phyloP scores from a whole-genome alignment of 768 basidiomycete genomes.

The Mycena amicta region DNA sequence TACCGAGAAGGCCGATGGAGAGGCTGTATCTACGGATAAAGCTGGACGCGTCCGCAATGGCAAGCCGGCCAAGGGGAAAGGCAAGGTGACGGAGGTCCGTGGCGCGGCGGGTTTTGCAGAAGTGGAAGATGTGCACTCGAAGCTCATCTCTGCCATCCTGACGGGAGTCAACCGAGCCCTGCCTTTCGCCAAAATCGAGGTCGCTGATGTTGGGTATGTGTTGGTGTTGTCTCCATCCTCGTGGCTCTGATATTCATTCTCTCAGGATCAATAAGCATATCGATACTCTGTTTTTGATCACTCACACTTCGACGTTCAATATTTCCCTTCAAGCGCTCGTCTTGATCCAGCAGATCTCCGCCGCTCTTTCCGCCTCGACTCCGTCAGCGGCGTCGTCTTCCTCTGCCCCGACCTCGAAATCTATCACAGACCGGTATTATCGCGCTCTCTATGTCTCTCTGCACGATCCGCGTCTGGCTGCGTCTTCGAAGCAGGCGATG shows the following conservation, averaged over 20 bases:
- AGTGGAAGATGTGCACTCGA: slow-evolving; percentile 79
- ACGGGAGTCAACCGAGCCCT: slow-evolving; percentile 95
- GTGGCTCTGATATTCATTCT: background rate
- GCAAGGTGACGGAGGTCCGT: slow-evolving; percentile 46
- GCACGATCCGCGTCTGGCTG: slow-evolving; percentile 76
- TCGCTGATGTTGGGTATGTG: slow-evolving; percentile 63
- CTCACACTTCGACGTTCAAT: slow-evolving; percentile 95
- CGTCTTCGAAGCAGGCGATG: slow-evolving; percentile 93
- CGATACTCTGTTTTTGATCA: slow-evolving; percentile 91
- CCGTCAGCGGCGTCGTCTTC: slow-evolving; percentile 43
- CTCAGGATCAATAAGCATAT: slow-evolving; percentile 81
- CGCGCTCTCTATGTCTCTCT: slow-evolving; percentile 90
- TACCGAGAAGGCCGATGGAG: slow-evolving; percentile 29
- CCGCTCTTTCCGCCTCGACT: slow-evolving; percentile 47
- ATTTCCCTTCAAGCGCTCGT: slow-evolving; percentile 91
- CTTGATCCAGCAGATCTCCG: slow-evolving; percentile 82
- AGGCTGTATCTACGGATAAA: slow-evolving; percentile 31
- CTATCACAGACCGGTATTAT: slow-evolving; percentile 69
- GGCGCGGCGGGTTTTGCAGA: slow-evolving; percentile 72
- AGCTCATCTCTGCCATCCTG: slow-evolving; percentile 84
- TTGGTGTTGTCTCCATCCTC: background rate
- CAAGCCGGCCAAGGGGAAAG: slow-evolving; percentile 43
- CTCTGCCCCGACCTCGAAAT: slow-evolving; percentile 41
- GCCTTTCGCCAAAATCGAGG: slow-evolving; percentile 86
- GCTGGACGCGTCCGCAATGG: slow-evolving; percentile 29